Evolutionary conservation across 192 early-diverging fungal species (phyloP), one percentile per base, ranked within the genome.

Genomic region (Coemansia sp.): DNA sequence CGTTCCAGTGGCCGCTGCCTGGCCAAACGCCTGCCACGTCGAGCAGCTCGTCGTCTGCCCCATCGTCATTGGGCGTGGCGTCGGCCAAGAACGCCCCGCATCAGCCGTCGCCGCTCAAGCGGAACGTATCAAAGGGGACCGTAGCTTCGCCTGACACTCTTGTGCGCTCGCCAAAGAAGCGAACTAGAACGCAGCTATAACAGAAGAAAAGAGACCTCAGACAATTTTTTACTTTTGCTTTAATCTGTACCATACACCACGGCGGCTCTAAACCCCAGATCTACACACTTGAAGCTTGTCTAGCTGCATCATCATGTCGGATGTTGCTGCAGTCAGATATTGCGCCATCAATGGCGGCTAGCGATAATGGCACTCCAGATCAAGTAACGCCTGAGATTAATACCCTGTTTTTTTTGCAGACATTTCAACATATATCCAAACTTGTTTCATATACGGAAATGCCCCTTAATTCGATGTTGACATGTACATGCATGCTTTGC

Each of bases 1-100:
- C 86, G 10, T 93, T 93, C 68, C 76, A 87, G 62, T 93, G 91
- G 91, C 91, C 91, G 9, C 23, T 80, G 60, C 66, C 82, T 1
- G n/a, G 48, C 6, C 9, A 52, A 38, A 27, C 64, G 14, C 16
- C 53, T 4, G 49, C 41, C 0, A 63, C 68, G 29, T 49, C 3
- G 41, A 39, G 22, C 38, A 57, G 59, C 20, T 13, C 22, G 51
- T 53, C 51, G 10, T 16, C 12, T 45, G 14, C 41, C 3, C 41
- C 12, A 45, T 13, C 41, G 16, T n/a, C 41, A n/a, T n/a, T 20
- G n/a, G 22, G 50, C 61, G 9, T 41, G 19, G 16, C 60, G 13
- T 56, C 56, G 2, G 12, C 53, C 3, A 52, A 55, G 18, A 59
- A 47, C 47, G 69, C 69, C n/a, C 74, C 71, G 7, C 64, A 70